Evolutionary conservation across 169 alveolate genomes (phyloP).

Genomic region (Cystoisospora suis): DNA sequence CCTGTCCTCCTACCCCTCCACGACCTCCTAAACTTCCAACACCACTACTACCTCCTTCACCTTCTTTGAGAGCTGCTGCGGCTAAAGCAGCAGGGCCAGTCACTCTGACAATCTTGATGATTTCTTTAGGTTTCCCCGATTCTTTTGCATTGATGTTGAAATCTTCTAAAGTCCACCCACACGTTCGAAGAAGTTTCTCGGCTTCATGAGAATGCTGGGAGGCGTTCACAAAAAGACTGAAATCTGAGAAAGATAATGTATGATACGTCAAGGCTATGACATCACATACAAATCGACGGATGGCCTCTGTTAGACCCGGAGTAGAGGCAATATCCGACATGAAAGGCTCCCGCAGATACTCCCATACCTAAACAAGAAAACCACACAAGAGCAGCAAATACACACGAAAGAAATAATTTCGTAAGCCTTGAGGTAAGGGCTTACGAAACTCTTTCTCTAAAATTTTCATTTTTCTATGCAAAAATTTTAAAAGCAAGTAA

Average conservation of each 20-base stretch:
- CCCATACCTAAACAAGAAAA: constrained; percentile 41
- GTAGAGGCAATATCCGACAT: constrained; percentile 48
- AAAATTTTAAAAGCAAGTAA: too few species aligned
- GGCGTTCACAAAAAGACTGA: constrained; percentile 11
- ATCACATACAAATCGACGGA: constrained; percentile 57
- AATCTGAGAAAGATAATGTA: constrained; percentile 27
- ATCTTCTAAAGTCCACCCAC: constrained; percentile 48
- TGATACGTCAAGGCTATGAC: constrained; percentile 47
- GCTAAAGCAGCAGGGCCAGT: constrained; percentile 25
- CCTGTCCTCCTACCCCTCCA: background rate
- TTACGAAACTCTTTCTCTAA: too few species aligned
- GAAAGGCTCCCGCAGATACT: constrained; percentile 31
- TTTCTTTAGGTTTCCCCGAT: background rate
- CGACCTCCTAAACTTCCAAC: background rate
- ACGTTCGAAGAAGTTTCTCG: constrained; percentile 9
- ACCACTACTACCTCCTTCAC: background rate
- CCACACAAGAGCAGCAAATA: background rate
- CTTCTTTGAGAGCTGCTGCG: constrained; percentile 20
- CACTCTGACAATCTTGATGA: background rate
- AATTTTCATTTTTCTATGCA: too few species aligned
- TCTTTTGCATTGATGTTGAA: background rate
- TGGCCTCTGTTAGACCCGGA: constrained; percentile 48
- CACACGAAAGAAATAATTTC: background rate
- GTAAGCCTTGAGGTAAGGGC: too few species aligned
- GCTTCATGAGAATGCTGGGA: background rate